phyloP scores from a whole-genome alignment of 768 basidiomycete genomes.

The Neoboletus subvelutipes region DNA sequence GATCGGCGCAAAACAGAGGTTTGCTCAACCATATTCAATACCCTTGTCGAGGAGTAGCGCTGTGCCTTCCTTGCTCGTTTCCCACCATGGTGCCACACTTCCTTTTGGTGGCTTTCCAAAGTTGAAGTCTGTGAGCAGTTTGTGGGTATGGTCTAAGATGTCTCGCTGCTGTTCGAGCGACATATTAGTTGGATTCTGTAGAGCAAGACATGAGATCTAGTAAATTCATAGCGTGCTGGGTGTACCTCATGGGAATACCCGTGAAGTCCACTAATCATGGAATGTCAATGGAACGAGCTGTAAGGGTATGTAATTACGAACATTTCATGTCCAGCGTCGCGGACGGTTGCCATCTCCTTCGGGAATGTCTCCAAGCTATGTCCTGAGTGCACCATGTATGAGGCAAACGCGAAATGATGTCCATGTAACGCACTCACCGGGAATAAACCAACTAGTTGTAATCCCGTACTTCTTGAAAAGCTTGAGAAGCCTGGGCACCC shows the following conservation, averaged over 20 bases:
- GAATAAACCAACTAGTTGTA: constrained; percentile 74
- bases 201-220: neutral
- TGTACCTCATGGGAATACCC: constrained; percentile 69
- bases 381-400: constrained; percentile 34
- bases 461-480: constrained; percentile 70
- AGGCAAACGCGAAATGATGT: neutral
- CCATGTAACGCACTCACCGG: constrained; percentile 39
- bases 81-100: constrained; percentile 80
- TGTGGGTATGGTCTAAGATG: constrained; percentile 63
- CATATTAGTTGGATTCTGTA: constrained; percentile 60
- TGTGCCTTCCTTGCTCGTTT: constrained; percentile 66
- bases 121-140: constrained; percentile 66
- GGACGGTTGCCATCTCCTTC: constrained; percentile 62
- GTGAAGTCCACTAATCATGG: constrained; percentile 51
- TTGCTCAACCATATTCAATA: constrained; percentile 62
- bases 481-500: constrained; percentile 64
- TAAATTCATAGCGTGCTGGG: neutral
- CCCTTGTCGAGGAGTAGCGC: constrained; percentile 66
- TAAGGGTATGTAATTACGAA: constrained; percentile 21
- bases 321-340: constrained; percentile 76
- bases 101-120: constrained; percentile 57
- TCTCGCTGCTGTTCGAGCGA: constrained; percentile 66
- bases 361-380: constrained; percentile 78
- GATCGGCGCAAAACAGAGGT: neutral
- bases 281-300: neutral